Base-by-base conservation (phyloP, 1,139 yeast species). In the Arxiozyma slooffiae region DNA sequence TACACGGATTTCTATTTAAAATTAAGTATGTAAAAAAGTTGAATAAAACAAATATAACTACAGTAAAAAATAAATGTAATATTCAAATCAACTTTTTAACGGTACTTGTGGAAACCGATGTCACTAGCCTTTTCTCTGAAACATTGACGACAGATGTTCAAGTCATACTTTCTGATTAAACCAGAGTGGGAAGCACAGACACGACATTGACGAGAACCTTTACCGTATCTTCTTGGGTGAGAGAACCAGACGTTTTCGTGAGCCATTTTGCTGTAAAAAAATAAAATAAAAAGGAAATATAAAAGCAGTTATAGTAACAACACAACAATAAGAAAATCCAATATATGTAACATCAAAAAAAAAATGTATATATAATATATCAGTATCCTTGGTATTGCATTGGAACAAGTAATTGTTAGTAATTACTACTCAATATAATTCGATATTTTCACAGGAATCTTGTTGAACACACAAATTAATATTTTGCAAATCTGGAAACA, bases 201-300 rank as follows among this genome's bases (percentile, higher is more conserved):
- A 79, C 98, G 95, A 82, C 97, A 90, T 80, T 85, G 94, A 82
- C 99, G 96, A 72, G 97, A 87, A 80, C 99, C 99, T 88, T 94
- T 94, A 79, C 98, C 98, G 88, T 82, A 90, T 79, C 85, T 90
- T 87, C 97, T 89, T 82, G 98, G 98, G 96, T 92, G 98, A 78
- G 97, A 90, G 85, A 78, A 92, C 98, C 98, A 94, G 83, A 92
- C 96, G 89, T 89, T 85, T 85, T 88, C 97, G 97, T 90, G 97
- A 84, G 97, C 97, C 97, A 90, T 90, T 66, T 80, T 85, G 44
- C 53, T 51, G 43, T 54, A 47, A 48, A 46, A 49, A 41, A 17
- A 41, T 26, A 44, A 16, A 37, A 14, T 37, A 16, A n/a, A 16
- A 20, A 8, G n/a, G 20, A 38, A 14, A 21, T 18, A 38, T 9